Evolutionary conservation across 192 early-diverging fungal species (phyloP), one percentile per base, ranked within the genome.

Genomic region (Umbelopsis ramanniana): DNA sequence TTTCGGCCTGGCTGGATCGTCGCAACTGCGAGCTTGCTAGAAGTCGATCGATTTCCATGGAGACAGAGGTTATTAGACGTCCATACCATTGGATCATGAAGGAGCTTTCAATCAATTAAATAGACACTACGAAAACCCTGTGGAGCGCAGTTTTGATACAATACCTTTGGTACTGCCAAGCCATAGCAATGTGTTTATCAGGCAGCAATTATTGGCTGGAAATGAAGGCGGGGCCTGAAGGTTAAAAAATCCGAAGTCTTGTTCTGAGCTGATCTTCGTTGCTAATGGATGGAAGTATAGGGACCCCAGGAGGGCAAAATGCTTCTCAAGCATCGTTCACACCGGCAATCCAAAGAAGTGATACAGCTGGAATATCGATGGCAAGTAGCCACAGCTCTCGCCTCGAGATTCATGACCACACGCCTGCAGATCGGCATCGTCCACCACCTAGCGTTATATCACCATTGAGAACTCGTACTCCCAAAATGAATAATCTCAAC

Each of bases 381-480:
- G 23, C 57, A 35, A 63, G 57, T 35, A 37, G 14, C 17, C 33
- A 55, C 21, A 29, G 23, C 26, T 23, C 26, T 37, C 29, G 57
- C 11, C 57, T 35, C 33, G 57, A 37, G 26, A 19, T 38, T 19
- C 17, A 37, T 19, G 57, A 63, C 19, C 14, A 37, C 8, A 12
- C 6, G 37, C 17, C 26, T 17, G 11, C 57, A 14, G 57, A 33
- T 63, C 57, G 57, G 2, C 8, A 33, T 33, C 33, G 33, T 3
- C 1, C 29, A 63, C 48, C 7, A 15, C 57, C 57, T 38, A 26
- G 15, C 26, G 14, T 63, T 19, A 37, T 38, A 3, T n/a, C 33
- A 14, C 57, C 57, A 63, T 63, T 63, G 33, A 17, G 57, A 29
- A 63, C 24, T 35, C 26, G 57, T 35, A 63, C 57, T 6, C 57